Evolutionary conservation across 129 eudicot species (phyloP).

Genomic region (Oenanthe sinensis): DNA sequence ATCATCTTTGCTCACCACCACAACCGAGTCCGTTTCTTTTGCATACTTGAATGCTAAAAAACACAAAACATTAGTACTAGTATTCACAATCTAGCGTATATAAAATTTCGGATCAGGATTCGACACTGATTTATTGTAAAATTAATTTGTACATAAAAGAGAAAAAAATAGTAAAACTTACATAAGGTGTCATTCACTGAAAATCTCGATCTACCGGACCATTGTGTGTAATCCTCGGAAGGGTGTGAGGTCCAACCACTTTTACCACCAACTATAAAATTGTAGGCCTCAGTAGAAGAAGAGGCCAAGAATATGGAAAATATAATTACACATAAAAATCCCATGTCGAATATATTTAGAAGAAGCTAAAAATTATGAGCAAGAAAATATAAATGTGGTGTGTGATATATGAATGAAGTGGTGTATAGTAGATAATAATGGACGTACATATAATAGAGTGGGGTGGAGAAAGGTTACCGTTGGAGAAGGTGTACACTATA

Average conservation of each 20-base stretch:
- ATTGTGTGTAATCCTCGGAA: constrained; percentile 45
- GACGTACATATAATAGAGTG: neutral
- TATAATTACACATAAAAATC: constrained; percentile 4
- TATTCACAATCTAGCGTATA: too few species aligned
- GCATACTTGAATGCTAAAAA: constrained; percentile 56
- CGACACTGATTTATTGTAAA: too few species aligned
- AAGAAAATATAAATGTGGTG: too few species aligned
- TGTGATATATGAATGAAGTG: too few species aligned
- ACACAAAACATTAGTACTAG: neutral
- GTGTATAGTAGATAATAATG: neutral
- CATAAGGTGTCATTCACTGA: constrained; percentile 62
- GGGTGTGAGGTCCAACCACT: constrained; percentile 66
- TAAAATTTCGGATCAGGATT: too few species aligned
- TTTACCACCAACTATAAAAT: constrained; percentile 52
- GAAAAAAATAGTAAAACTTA: constrained; percentile 17
- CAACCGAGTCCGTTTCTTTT: constrained; percentile 52
- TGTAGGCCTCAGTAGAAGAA: constrained; percentile 26
- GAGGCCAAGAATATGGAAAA: constrained; percentile 10
- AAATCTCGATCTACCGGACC: constrained; percentile 61
- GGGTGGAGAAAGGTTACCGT: neutral
- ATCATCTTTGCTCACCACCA: constrained; percentile 54
- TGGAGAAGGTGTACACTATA: neutral
- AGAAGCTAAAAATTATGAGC: too few species aligned
- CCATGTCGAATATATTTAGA: neutral
- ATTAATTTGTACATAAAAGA: neutral